Conservation (phyloP, 768 basidiomycete genomes). For the Thelephora aurantiotincta region DNA sequence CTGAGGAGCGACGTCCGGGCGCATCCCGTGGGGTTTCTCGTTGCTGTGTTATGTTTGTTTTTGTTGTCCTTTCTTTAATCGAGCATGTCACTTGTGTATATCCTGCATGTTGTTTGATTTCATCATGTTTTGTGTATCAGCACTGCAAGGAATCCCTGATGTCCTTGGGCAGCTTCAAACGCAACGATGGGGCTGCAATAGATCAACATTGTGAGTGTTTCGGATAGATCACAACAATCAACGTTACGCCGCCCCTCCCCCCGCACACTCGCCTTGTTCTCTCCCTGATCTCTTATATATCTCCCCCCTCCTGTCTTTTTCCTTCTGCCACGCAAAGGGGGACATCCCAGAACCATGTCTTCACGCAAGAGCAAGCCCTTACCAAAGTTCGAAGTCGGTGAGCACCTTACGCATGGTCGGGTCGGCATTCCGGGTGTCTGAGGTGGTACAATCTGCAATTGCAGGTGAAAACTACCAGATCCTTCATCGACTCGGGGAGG, state of each 20-base stretch:
- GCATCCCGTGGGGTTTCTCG: not conserved
- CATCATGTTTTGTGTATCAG: not conserved
- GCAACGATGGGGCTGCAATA: too few species aligned
- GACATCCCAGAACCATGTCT: constrained; percentile 25
- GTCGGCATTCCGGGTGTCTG: not conserved
- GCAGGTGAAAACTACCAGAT: constrained; percentile 62
- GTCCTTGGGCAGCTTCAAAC: not conserved
- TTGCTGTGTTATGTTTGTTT: constrained; percentile 7
- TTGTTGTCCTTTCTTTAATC: not conserved
- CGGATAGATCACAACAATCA: too few species aligned
- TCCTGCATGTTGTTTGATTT: not conserved
- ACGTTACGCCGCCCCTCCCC: not conserved
- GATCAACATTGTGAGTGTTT: too few species aligned
- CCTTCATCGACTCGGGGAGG: constrained; percentile 66
- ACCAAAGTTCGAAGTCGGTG: constrained; percentile 64
- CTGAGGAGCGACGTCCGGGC: not conserved
- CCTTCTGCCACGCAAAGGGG: constrained; percentile 10
- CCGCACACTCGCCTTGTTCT: constrained; percentile 3
- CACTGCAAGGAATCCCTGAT: not conserved
- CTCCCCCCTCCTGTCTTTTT: constrained; percentile 12
- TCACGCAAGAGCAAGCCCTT: constrained; percentile 47
- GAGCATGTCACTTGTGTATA: not conserved
- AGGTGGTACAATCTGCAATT: constrained; percentile 3
- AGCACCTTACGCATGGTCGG: constrained; percentile 5
- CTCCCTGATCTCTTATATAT: constrained; percentile 13